Conservation (phyloP, 352 stramenopile genomes). For the Phytophthora colocasiae region DNA sequence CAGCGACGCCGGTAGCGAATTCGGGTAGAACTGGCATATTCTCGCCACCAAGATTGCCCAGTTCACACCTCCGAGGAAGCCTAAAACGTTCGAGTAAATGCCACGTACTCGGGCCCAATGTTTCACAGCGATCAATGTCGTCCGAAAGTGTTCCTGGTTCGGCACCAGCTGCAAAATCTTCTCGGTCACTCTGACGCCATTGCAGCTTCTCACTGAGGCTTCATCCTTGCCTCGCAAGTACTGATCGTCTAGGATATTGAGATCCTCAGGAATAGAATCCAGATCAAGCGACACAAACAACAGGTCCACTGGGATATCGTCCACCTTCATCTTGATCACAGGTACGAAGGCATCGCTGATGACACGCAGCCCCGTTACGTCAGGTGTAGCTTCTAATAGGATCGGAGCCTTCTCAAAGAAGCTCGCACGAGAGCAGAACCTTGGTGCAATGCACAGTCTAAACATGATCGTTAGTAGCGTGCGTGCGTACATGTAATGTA, state of each 20-base stretch:
- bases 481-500: no score
- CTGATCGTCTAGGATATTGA: conserved; percentile 85
- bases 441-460: conserved; percentile 85
- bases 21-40: conserved; percentile 94
- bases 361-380: conserved; percentile 78
- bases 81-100: conserved; percentile 99
- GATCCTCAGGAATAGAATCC: conserved; percentile 58
- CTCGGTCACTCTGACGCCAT: conserved; percentile 96
- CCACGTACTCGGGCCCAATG: conserved; percentile 91
- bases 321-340: conserved; percentile 95
- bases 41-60: conserved; percentile 98
- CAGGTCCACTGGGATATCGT: conserved; percentile 93
- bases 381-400: conserved; percentile 71
- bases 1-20: conserved; percentile 84
- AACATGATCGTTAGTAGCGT: background rate
- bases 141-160: conserved; percentile 85
- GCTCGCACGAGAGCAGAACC: conserved; percentile 78
- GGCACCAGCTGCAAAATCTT: conserved; percentile 93
- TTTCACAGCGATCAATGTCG: conserved; percentile 92
- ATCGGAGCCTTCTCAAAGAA: conserved; percentile 91
- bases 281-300: conserved; percentile 91
- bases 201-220: conserved; percentile 91
- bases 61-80: conserved; percentile 99
- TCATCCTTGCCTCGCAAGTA: conserved; percentile 93
- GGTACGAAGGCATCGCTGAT: conserved; percentile 92